Evolutionary conservation across 2,329 filamentous ascomycete species (phyloP), one percentile per base, ranked within the genome.

Genomic region (Diplodia corticola): DNA sequence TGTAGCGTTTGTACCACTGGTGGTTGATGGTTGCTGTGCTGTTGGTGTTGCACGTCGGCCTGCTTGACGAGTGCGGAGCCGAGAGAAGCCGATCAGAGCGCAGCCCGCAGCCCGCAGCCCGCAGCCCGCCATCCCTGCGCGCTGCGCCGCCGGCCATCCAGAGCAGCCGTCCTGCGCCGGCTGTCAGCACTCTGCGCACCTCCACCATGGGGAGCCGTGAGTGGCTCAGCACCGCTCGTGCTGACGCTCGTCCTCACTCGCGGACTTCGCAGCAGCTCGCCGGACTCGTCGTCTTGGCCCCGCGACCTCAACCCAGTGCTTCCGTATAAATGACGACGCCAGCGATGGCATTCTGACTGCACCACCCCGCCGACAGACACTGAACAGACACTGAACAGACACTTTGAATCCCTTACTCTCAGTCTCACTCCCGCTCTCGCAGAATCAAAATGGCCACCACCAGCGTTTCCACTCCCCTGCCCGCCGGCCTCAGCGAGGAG

Each of bases 361-460:
- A 49, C 26, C 57, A 60, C 28, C n/a, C 12, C 44, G 17, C 44
- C 57, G 24, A 46, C 40, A 35, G 33, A 44, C 40, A 61, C 20
- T 30, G 3, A 44, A 24, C 28, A 44, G 17, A n/a, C 13, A 22
- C n/a, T n/a, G n/a, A n/a, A n/a, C n/a, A n/a, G n/a, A n/a, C n/a
- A n/a, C n/a, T n/a, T n/a, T n/a, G n/a, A n/a, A n/a, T n/a, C n/a
- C n/a, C n/a, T n/a, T n/a, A n/a, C n/a, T 20, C 13, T 9, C 15
- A 63, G 50, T 57, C 12, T 17, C 10, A 20, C 9, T 33, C 10
- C 1, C 37, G 3, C 55, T 20, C 40, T 28, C 28, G 28, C 68
- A 74, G 68, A 55, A 78, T 78, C 68, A 74, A 68, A 55, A 78
- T 78, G 76, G 69, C 77, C 63, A 77, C 75, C 67, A 78, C 76